These are phyloP conservation scores for Collybiopsis confluens DNA, from an alignment of 768 basidiomycete species.

Conservation along the genomic window DNA sequence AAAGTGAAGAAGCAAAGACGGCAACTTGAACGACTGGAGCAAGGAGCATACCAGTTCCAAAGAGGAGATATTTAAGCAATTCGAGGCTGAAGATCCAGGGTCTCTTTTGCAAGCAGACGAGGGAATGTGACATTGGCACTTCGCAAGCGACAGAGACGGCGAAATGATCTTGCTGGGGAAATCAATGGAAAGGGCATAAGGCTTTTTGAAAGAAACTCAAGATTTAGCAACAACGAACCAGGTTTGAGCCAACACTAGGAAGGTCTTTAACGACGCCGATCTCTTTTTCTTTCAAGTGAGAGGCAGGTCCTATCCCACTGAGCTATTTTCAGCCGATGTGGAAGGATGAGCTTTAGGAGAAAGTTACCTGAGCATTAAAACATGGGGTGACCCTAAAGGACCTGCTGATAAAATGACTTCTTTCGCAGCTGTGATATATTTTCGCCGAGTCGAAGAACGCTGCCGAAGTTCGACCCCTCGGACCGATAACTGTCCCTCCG, in stretches of 20 bases:
- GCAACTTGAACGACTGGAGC: slow-evolving; percentile 6
- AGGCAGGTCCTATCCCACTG: slow-evolving; percentile 7
- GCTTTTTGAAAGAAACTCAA: neutral
- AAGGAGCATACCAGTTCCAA: slow-evolving; percentile 7
- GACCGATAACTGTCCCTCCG: neutral
- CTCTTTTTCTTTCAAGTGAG: slow-evolving; percentile 2
- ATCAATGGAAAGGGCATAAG: neutral
- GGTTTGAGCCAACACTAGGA: slow-evolving; percentile 1
- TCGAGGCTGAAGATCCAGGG: slow-evolving; percentile 6
- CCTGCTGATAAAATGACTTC: slow-evolving; percentile 2
- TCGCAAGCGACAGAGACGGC: slow-evolving; percentile 6
- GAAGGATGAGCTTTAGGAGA: neutral
- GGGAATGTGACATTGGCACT: slow-evolving; percentile 2
- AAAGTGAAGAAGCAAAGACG: slow-evolving; percentile 1
- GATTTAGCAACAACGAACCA: no score
- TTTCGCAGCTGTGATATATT: neutral
- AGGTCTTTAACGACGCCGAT: neutral
- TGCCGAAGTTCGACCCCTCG: neutral
- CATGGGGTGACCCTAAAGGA: slow-evolving; percentile 4
- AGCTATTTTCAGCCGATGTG: neutral
- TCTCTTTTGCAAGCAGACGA: slow-evolving; percentile 1
- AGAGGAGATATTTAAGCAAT: slow-evolving; percentile 3
- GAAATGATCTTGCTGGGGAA: slow-evolving; percentile 4
- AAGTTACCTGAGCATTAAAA: slow-evolving; percentile 3
- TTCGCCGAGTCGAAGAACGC: neutral